Percentiles rank a stretch among this genome's conserved stretches.
Conservation (phyloP, 2,329 filamentous ascomycete species). For the Scedosporium boydii region DNA sequence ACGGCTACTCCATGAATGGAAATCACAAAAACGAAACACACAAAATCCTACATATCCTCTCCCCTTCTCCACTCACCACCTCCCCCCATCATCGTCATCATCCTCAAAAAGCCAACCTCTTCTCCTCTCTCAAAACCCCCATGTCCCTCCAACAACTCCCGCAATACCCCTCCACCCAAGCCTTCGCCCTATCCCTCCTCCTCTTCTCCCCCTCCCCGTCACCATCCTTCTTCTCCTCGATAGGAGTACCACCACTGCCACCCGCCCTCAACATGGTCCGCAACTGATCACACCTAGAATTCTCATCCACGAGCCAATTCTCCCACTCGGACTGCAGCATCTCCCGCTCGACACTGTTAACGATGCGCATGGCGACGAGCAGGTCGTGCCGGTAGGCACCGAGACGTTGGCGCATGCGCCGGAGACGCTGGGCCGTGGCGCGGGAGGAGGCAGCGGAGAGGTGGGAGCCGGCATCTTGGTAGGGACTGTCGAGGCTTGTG, state of each 20-base stretch:
- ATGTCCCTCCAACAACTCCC: conserved; percentile 44
- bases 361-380: conserved; percentile 78
- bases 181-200: conserved; percentile 26
- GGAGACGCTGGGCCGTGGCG: conserved; percentile 54
- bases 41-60: background rate
- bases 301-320: conserved; percentile 80
- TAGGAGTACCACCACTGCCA: conserved; percentile 7
- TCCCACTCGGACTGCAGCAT: conserved; percentile 86
- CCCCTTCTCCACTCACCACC: conserved; percentile 6
- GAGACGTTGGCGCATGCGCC: conserved; percentile 72
- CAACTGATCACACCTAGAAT: conserved; percentile 59
- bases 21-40: background rate
- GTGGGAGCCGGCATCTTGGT: conserved; percentile 39
- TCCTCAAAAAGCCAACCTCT: conserved; percentile 13
- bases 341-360: conserved; percentile 83
- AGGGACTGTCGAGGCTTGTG: conserved; percentile 48
- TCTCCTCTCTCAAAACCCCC: conserved; percentile 20
- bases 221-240: conserved; percentile 14
- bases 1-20: background rate
- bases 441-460: conserved; percentile 39
- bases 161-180: conserved; percentile 46
- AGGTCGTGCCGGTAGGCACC: conserved; percentile 83
- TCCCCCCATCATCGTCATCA: background rate
- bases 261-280: conserved; percentile 6
- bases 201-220: conserved; percentile 22